Base-by-base conservation (phyloP, 2,329 filamentous ascomycete species). In the Mollisia scopiformis region DNA sequence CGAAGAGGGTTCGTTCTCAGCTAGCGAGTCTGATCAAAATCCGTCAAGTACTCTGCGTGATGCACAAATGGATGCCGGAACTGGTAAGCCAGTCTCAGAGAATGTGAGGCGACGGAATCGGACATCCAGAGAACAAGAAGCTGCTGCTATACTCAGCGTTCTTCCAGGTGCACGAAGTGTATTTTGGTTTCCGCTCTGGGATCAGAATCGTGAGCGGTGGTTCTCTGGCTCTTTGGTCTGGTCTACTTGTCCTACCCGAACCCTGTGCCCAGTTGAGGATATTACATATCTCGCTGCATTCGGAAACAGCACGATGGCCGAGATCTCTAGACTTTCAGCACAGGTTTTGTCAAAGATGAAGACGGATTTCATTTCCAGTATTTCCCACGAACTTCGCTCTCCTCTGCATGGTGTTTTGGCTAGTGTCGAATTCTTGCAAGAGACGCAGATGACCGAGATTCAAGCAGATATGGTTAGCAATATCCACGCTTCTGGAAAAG, bases 341-440 rank as follows among this genome's bases (percentile, higher is more conserved):
- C 65, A 78, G n/a, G 73, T 74, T 3, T 67, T 71, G 14, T 66
- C 66, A 13, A 71, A 70, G 41, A 71, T 72, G 69, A 73, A 73
- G 68, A 80, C 80, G 1, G 84, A 87, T 59, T 82, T 86, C 35
- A 78, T 88, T 7, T 82, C 83, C 0, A 86, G 82, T 1, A 80
- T 88, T 6, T 85, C 82, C 2, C 86, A 88, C 66, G 86, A 88
- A 68, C 73, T 88, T 14, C 78, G 86, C 4, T 85, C 82, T 1
- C 86, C 86, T 0, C 74, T 88, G 0, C 85, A 88, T 58, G 86
- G 85, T 2, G 81, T 88, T 31, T 73, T 88, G 0, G 80, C 83
- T 0, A 84, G 76, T 55, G 76, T 79, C 1, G 83, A 86, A 63
- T 71, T 86, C 3, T 67, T 88, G 0, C 77, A 79, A 3, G 82